These are phyloP conservation scores for Corchorus olitorius DNA, from an alignment of 345 rosid genomes.

Conservation along the genomic window DNA sequence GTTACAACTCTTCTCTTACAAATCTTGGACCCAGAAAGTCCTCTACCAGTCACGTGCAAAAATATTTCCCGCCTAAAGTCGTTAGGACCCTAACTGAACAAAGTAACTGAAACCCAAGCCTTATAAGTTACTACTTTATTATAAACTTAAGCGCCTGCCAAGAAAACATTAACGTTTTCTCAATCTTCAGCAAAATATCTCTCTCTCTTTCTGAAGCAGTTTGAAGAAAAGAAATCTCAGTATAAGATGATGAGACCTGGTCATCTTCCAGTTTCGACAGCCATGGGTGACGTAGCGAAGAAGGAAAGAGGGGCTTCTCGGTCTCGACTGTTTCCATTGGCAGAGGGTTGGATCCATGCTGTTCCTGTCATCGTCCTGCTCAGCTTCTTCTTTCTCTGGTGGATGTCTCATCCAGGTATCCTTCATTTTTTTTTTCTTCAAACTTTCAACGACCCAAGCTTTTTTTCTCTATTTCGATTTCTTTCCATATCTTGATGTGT, in stretches of 20 bases:
- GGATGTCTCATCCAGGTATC: constrained; percentile 58
- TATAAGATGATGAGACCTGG: constrained; percentile 29
- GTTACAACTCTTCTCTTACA: no score
- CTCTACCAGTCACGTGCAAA: not conserved
- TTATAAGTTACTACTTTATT: no score
- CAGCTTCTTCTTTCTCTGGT: constrained; percentile 67
- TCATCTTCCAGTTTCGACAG: constrained; percentile 38
- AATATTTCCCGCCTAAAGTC: constrained; percentile 29
- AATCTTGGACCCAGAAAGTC: not conserved
- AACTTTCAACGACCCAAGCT: constrained; percentile 3
- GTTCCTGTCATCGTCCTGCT: constrained; percentile 51
- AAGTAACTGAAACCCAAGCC: constrained; percentile 4
- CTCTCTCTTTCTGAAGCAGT: constrained; percentile 22
- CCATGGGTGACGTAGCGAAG: constrained; percentile 21
- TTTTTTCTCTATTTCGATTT: not conserved
- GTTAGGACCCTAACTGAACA: constrained; percentile 18
- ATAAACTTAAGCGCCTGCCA: not conserved
- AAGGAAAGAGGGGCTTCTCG: constrained; percentile 25
- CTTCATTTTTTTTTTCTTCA: not conserved
- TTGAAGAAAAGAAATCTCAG: constrained; percentile 11
- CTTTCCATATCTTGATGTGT: not conserved
- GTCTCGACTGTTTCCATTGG: constrained; percentile 27
- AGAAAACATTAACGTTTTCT: not conserved
- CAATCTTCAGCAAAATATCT: not conserved
- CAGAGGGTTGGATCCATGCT: constrained; percentile 45